A percentile compares a stretch with the other conserved stretches of the same genome.
These are phyloP conservation scores for Vaccinium corymbosum DNA, from an alignment of 148 eudicot genomes.

Conservation along the genomic window DNA sequence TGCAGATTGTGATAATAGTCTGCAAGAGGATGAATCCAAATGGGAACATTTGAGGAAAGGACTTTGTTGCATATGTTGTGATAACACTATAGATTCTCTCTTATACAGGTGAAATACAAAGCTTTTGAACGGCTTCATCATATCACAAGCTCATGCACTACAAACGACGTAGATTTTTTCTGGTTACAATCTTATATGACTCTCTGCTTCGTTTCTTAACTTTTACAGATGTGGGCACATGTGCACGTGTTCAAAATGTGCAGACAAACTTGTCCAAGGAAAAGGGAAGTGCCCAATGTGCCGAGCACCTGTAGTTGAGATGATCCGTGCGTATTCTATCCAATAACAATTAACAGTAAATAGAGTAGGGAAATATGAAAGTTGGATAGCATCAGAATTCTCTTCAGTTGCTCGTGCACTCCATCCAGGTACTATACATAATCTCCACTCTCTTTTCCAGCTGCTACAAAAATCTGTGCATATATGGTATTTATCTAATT, in stretches of 20 bases:
- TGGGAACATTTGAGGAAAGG: conserved; percentile 81
- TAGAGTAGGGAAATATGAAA: neutral
- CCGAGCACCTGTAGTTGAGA: conserved; percentile 78
- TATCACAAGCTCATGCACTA: neutral
- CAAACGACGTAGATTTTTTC: neutral
- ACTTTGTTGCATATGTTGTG: conserved; percentile 68
- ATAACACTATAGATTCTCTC: conserved; percentile 62
- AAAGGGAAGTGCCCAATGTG: conserved; percentile 83
- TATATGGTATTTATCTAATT: neutral
- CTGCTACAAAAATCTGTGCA: neutral
- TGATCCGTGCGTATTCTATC: conserved; percentile 63
- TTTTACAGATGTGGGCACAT: conserved; percentile 85
- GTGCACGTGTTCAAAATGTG: conserved; percentile 87
- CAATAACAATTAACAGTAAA: conserved; percentile 28
- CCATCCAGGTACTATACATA: conserved; percentile 14
- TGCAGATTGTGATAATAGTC: conserved; percentile 32
- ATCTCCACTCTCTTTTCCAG: neutral
- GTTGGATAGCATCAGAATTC: neutral
- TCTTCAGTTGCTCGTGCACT: conserved; percentile 10
- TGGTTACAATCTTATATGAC: neutral
- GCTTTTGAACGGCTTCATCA: neutral
- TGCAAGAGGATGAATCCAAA: conserved; percentile 41
- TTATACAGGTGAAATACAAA: conserved; percentile 60
- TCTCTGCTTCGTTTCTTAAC: neutral
- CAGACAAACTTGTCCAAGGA: conserved; percentile 50